A percentile compares a stretch with the other conserved stretches of the same genome.
phyloP scores from a whole-genome alignment of 108 stramenopile genomes.

The Cyclostephanos tholiformis region DNA sequence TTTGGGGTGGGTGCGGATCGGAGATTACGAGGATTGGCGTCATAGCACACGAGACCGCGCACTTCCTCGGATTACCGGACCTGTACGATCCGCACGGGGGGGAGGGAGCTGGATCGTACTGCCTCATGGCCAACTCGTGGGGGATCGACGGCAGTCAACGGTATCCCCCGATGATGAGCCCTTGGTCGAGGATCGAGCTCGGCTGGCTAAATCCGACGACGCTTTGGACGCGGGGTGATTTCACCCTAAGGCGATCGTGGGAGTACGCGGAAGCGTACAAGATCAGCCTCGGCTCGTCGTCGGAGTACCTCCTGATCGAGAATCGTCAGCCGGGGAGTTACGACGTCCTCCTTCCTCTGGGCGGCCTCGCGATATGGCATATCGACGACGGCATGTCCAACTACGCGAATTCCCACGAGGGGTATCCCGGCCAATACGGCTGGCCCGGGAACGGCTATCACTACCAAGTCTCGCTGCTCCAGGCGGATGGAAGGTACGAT shows the following conservation, averaged over 20 bases:
- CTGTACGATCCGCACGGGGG: constrained; percentile 50
- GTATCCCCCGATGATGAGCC: constrained; percentile 55
- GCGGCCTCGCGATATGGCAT: constrained; percentile 71
- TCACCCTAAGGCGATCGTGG: constrained; percentile 47
- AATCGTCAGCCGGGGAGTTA: constrained; percentile 74
- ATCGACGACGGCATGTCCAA: constrained; percentile 53
- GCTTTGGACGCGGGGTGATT: constrained; percentile 52
- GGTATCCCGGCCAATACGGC: constrained; percentile 51
- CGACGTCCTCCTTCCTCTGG: constrained; percentile 42
- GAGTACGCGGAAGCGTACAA: constrained; percentile 48
- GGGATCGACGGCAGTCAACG: constrained; percentile 34
- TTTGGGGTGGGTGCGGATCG: constrained; percentile 34
- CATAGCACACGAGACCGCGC: constrained; percentile 50
- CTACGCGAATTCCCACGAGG: constrained; percentile 28
- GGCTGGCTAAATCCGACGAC: constrained; percentile 59
- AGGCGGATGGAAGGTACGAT: constrained; percentile 65
- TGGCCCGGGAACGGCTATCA: constrained; percentile 66
- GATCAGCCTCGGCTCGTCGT: constrained; percentile 46
- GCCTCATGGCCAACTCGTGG: constrained; percentile 48
- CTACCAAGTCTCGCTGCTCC: constrained; percentile 62
- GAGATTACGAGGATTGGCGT: constrained; percentile 53
- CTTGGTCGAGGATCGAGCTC: constrained; percentile 53
- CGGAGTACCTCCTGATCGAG: constrained; percentile 77
- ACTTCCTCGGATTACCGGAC: constrained; percentile 56
- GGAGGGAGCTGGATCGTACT: constrained; percentile 33